phyloP scores from a whole-genome alignment of 768 basidiomycete genomes.

The Leucosporidium creatinivorum region DNA sequence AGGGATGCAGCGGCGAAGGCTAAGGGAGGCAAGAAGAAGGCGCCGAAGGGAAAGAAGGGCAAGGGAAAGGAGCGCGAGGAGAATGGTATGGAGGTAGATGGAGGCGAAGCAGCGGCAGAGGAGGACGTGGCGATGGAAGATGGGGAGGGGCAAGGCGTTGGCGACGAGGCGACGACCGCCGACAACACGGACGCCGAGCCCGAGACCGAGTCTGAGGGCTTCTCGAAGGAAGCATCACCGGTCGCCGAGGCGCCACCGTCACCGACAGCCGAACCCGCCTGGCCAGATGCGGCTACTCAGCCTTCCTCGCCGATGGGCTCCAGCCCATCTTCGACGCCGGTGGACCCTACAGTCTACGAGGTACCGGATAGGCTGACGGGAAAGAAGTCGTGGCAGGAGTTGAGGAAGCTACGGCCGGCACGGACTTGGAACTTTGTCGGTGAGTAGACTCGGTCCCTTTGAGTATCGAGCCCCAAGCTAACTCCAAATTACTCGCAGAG shows the following conservation, averaged over 20 bases:
- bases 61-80: conserved; percentile 41
- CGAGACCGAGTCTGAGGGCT: too few relatives aligned
- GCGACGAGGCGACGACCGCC: too few relatives aligned
- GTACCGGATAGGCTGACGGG: conserved; percentile 89
- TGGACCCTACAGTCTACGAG: conserved; percentile 48
- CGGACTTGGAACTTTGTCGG: conserved; percentile 80
- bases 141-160: neutral
- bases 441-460: too few relatives aligned
- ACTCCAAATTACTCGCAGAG: conserved; percentile 43
- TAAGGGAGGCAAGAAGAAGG: conserved; percentile 44
- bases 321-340: neutral
- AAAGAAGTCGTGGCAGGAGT: conserved; percentile 65
- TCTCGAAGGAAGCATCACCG: too few relatives aligned
- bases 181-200: too few relatives aligned
- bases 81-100: conserved; percentile 45
- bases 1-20: conserved; percentile 47
- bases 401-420: conserved; percentile 65
- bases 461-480: too few relatives aligned
- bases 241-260: too few relatives aligned
- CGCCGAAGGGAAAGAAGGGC: conserved; percentile 43
- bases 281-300: too few relatives aligned
- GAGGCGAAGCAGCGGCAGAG: conserved; percentile 11
- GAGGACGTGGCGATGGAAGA: neutral
- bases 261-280: too few relatives aligned
- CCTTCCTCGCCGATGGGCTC: too few relatives aligned